Conservation (phyloP, 2,329 filamentous ascomycete genomes). For the Colletotrichum camelliae region DNA sequence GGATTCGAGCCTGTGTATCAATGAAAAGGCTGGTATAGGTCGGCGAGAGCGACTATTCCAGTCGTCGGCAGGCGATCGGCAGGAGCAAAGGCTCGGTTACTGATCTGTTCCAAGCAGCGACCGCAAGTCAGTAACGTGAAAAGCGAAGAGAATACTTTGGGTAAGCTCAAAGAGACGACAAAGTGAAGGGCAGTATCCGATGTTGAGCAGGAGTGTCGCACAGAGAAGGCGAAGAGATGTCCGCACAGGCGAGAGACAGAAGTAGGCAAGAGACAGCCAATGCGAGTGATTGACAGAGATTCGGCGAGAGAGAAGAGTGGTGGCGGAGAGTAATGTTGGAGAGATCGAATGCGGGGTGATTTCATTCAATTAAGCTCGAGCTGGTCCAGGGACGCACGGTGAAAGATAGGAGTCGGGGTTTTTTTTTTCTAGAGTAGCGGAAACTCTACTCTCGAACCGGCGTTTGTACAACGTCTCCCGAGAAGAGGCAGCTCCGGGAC, state of each 20-base stretch:
- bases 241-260: not conserved
- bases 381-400: conserved; percentile 4
- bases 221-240: not conserved
- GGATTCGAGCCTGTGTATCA: conserved; percentile 28
- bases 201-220: not conserved
- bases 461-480: not conserved
- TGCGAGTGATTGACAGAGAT: conserved; percentile 23
- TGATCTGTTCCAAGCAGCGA: conserved; percentile 1
- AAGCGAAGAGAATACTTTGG: not conserved
- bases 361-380: conserved; percentile 12
- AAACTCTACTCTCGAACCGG: conserved; percentile 13
- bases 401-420: not conserved
- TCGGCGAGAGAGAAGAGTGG: conserved; percentile 29
- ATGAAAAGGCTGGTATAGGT: conserved; percentile 13
- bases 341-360: conserved; percentile 13
- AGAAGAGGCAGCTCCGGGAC: not conserved
- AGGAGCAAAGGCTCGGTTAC: conserved; percentile 27
- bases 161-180: not conserved
- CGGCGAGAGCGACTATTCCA: conserved; percentile 24
- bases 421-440: not conserved
- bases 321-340: conserved; percentile 17
- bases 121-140: not conserved
- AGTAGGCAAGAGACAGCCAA: not conserved
- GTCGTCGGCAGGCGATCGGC: conserved; percentile 22
- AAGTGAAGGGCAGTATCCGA: not conserved